Evolutionary conservation across 2,329 filamentous ascomycete genomes (phyloP).

Genomic region (Pezicula carpinea): DNA sequence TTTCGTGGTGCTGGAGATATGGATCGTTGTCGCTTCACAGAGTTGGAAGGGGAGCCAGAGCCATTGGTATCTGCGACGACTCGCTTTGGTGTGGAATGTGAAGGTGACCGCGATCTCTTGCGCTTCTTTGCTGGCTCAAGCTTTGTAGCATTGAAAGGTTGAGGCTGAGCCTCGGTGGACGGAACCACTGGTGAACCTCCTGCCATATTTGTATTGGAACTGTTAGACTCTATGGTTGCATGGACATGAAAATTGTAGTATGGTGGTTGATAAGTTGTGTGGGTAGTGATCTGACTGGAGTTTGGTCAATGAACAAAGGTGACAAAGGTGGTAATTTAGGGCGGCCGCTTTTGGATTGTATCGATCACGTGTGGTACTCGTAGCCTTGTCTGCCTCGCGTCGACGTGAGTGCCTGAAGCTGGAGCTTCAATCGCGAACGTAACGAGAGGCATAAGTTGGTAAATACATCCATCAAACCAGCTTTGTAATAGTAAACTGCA

Average conservation of each 20-base stretch:
- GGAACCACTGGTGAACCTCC: slow-evolving; percentile 10
- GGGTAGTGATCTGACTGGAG: no score
- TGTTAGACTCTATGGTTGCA: no score
- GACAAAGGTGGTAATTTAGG: no score
- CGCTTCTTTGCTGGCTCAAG: slow-evolving; percentile 37
- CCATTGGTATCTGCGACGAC: slow-evolving; percentile 12
- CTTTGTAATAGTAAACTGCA: no score
- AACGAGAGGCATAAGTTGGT: slow-evolving; percentile 1
- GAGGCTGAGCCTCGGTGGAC: slow-evolving; percentile 31
- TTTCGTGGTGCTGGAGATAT: slow-evolving; percentile 42
- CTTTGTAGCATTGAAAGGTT: slow-evolving; percentile 37
- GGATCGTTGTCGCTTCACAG: slow-evolving; percentile 16
- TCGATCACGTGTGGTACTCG: slow-evolving; percentile 5
- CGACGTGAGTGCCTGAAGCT: slow-evolving; percentile 25
- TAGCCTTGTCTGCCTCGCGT: slow-evolving; percentile 16
- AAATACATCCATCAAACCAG: no score
- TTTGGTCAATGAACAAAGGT: no score
- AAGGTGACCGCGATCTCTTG: slow-evolving; percentile 34
- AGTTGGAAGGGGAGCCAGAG: slow-evolving; percentile 21
- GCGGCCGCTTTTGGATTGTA: background rate
- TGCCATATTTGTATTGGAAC: slow-evolving; percentile 26
- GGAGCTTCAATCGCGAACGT: slow-evolving; percentile 12
- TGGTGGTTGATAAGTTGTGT: no score
- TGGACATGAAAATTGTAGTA: no score
- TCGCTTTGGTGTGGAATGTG: slow-evolving; percentile 21